Evolutionary conservation across 371 early-diverging fungal species (phyloP), one percentile per base, ranked within the genome.

Genomic region (Parasitella parasitica): DNA sequence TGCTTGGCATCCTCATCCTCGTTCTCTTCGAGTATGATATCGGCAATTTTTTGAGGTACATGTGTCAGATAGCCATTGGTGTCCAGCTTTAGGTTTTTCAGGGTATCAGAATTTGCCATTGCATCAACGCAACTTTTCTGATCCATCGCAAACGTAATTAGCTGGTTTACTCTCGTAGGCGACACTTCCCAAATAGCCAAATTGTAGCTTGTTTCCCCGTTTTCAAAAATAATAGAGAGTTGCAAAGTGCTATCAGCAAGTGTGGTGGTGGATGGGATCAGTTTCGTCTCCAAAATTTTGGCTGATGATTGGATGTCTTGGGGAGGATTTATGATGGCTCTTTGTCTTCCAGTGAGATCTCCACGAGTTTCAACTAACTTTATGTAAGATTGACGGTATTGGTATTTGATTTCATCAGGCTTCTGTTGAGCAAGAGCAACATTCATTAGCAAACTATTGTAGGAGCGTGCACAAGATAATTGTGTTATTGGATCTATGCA

Each of bases 371-470:
- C 60, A 4, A 60, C 41, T 11, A 60, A 4, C 26, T 60, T 60
- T 22, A 60, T 37, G 13, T 60, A 60, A 0, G 60, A 27, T 28
- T 36, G 26, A 9, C 52, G 37, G 22, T 51, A 51, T 34, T 52
- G 30, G n/a, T 50, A 57, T 18, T 51, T 39, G 13, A 52, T 34
- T 5, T 54, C 36, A 15, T 11, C 11, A 3, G 64, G 64, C 35
- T 64, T 64, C 22, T 57, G 48, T 54, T 64, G 64, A 4, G 59
- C 53, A 20, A 64, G 46, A 24, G 41, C 41, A 7, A 58, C 46
- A 4, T 53, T 58, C 39, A 64, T 53, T 11, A 26, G 26, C 22
- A 64, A 37, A 20, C 64, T 64, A 20, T 57, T 57, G 22, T 64
- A 64, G 1, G 59, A 58, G 13, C 64, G 52, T 34, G 53, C 54